These are phyloP conservation scores for Blastobotrys arbuscula DNA, from an alignment of 1,139 yeast genomes.

Conservation along the genomic window DNA sequence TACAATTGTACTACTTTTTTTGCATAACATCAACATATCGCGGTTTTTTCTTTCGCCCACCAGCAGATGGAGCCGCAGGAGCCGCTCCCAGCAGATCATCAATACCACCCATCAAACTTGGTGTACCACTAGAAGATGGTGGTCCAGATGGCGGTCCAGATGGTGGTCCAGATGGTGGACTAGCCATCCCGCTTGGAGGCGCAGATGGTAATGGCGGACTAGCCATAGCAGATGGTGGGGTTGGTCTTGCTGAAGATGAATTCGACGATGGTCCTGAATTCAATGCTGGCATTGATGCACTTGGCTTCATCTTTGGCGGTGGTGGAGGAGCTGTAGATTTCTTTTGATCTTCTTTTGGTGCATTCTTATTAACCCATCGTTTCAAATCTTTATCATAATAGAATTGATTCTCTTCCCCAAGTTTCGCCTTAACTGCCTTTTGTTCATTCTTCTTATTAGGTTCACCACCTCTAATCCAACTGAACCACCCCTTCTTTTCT, in stretches of 20 bases:
- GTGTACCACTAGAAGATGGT: background rate
- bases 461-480: slow-evolving; percentile 41
- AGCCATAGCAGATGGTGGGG: slow-evolving; percentile 19
- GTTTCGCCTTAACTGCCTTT: slow-evolving; percentile 74
- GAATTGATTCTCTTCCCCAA: slow-evolving; percentile 74
- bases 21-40: slow-evolving; percentile 77
- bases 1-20: slow-evolving; percentile 23
- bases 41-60: slow-evolving; percentile 49
- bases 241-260: slow-evolving; percentile 10
- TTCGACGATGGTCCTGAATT: slow-evolving; percentile 5
- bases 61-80: slow-evolving; percentile 31
- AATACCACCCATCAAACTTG: slow-evolving; percentile 34
- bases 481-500: slow-evolving; percentile 18
- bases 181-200: slow-evolving; percentile 7
- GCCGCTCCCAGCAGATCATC: slow-evolving; percentile 63
- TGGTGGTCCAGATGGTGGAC: background rate
- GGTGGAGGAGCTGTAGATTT: slow-evolving; percentile 71
- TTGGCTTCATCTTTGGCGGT: slow-evolving; percentile 42
- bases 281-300: slow-evolving; percentile 21
- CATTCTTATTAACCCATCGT: slow-evolving; percentile 78
- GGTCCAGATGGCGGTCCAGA: slow-evolving; percentile 17
- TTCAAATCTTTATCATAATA: slow-evolving; percentile 78
- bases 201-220: slow-evolving; percentile 18
- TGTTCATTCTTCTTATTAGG: slow-evolving; percentile 49
- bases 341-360: slow-evolving; percentile 63